Evolutionary conservation across 2,329 filamentous ascomycete genomes (phyloP).

Genomic region (Aureobasidium uvarum): DNA sequence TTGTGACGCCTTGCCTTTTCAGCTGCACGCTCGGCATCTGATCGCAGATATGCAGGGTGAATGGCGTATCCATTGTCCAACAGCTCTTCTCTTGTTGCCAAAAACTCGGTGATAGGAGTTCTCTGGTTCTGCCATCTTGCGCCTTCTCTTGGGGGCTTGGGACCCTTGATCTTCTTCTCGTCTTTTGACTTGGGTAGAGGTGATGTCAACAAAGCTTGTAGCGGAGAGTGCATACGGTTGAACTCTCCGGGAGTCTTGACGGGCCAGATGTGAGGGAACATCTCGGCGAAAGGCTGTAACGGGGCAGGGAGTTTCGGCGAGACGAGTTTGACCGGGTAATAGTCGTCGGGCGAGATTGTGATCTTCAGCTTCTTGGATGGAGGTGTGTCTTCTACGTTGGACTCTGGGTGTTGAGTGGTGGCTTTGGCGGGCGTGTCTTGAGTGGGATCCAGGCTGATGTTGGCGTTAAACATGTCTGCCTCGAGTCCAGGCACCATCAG

Average conservation of each 20-base stretch:
- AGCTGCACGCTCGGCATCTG: conserved; percentile 57
- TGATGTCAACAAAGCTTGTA: conserved; percentile 78
- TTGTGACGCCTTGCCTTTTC: conserved; percentile 46
- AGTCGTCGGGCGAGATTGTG: conserved; percentile 48
- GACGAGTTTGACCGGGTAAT: conserved; percentile 49
- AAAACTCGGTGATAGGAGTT: conserved; percentile 76
- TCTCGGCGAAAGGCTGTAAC: conserved; percentile 66
- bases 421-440: neutral
- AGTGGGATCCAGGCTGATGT: conserved; percentile 39
- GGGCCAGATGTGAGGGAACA: conserved; percentile 88
- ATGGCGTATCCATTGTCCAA: conserved; percentile 78
- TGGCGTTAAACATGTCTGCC: conserved; percentile 78
- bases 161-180: conserved; percentile 60
- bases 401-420: neutral
- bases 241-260: conserved; percentile 82
- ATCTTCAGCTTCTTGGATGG: conserved; percentile 32
- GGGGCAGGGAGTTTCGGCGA: conserved; percentile 43
- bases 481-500: conserved; percentile 93
- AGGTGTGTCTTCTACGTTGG: neutral
- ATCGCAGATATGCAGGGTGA: conserved; percentile 71
- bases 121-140: conserved; percentile 70
- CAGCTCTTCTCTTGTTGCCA: conserved; percentile 71
- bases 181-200: conserved; percentile 68
- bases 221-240: conserved; percentile 78
- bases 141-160: conserved; percentile 61